phyloP scores from a whole-genome alignment of 2,329 filamentous ascomycete species.

The Phaeoacremonium minimum region DNA sequence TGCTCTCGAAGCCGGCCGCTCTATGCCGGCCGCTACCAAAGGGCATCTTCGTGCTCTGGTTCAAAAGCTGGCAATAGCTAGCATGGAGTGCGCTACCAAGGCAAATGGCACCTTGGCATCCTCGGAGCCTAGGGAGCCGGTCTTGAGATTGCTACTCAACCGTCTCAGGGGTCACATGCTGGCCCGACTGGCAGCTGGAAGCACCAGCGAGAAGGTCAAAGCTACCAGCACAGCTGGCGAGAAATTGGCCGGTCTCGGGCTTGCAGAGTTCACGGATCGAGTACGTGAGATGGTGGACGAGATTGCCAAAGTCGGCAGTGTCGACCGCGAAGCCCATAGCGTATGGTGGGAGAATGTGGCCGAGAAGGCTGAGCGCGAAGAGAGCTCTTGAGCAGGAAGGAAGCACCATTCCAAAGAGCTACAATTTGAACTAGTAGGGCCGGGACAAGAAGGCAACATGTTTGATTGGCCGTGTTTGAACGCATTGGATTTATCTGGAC shows the following conservation, averaged over 20 bases:
- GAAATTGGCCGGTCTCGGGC: slow-evolving; percentile 62
- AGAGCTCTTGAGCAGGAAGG: too few species aligned
- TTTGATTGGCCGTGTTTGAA: too few species aligned
- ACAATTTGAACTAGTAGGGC: too few species aligned
- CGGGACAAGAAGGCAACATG: too few species aligned
- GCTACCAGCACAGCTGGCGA: slow-evolving; percentile 66
- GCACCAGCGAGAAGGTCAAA: slow-evolving; percentile 65
- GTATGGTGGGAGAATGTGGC: slow-evolving; percentile 67
- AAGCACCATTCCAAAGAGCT: too few species aligned
- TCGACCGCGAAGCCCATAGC: slow-evolving; percentile 66
- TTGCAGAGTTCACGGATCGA: slow-evolving; percentile 69
- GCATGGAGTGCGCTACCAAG: slow-evolving; percentile 25
- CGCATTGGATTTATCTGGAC: too few species aligned
- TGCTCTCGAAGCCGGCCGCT: slow-evolving; percentile 56
- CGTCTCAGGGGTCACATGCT: slow-evolving; percentile 65
- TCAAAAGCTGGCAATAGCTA: slow-evolving; percentile 49
- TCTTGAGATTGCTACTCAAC: slow-evolving; percentile 63
- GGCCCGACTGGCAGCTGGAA: slow-evolving; percentile 58
- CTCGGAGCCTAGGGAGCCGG: slow-evolving; percentile 45
- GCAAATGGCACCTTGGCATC: slow-evolving; percentile 1
- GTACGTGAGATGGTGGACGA: slow-evolving; percentile 68
- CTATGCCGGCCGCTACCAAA: slow-evolving; percentile 62
- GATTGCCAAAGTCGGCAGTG: slow-evolving; percentile 57
- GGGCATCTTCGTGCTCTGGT: slow-evolving; percentile 54
- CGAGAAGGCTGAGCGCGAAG: slow-evolving; percentile 45